Evolutionary conservation across 176 grass and related monocot species (phyloP), one percentile per base, ranked within the genome.

Genomic region (Raddia guianensis): DNA sequence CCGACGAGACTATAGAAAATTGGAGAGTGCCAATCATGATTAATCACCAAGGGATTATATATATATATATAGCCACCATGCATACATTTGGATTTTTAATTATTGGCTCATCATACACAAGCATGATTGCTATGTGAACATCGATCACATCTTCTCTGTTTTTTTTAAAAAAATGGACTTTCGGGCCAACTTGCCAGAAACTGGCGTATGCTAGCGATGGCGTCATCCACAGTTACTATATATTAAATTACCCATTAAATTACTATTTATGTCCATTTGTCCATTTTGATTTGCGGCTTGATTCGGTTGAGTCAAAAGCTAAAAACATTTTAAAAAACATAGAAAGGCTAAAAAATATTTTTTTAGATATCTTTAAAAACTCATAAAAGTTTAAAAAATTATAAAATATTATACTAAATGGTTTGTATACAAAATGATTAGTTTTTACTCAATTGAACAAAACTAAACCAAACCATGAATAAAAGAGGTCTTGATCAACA

Each of bases 71-170:
- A 35, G 54, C 14, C 53, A 70, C 54, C 21, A 37, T 10, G 65
- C 19, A 10, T 68, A 7, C 51, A 32, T 80, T 33, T 58, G 19
- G 65, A 60, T 60, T 44, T 33, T 70, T 80, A 59, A 11, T 59
- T 59, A 59, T 80, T 48, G 52, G 20, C 43, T 67, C 40, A 45
- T 80, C 78, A 69, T 70, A 8, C 33, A 59, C 12, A 46, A 47
- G n/a, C 12, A 80, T 80, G 65, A 80, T 80, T 57, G 65, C 42
- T 16, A 57, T 70, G 57, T 34, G 40, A 70, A 12, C 40, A 68
- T 32, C 14, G 18, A 20, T 4, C 14, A 34, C 53, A 42, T 68
- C 43, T 80, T 56, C 21, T 7, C 34, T 3, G 2, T 47, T 37
- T 49, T 65, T 40, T 19, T 51, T 16, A 78, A 37, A 33, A 40